Conservation (phyloP, 495 filamentous ascomycete species). For the Aspergillus nidulans region DNA sequence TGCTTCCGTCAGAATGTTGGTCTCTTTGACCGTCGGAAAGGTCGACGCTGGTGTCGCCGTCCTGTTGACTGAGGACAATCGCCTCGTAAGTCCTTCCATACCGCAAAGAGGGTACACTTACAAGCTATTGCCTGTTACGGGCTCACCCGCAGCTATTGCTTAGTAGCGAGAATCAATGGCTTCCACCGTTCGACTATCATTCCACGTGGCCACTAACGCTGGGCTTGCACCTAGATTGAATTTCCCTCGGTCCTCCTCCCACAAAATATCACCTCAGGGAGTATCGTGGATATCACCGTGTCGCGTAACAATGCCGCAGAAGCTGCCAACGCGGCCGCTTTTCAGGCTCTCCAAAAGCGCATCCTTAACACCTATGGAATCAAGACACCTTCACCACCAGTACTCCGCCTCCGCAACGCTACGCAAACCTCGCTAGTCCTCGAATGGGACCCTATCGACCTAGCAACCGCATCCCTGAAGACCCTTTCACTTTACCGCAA, state of each 20-base stretch:
- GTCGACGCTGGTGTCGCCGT: slow-evolving; percentile 98
- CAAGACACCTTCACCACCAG: slow-evolving; percentile 68
- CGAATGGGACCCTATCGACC: slow-evolving; percentile 93
- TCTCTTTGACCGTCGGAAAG: slow-evolving; percentile 98
- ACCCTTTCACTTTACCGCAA: slow-evolving; percentile 89
- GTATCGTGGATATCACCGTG: slow-evolving; percentile 97
- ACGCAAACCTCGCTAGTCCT: slow-evolving; percentile 96
- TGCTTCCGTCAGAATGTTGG: slow-evolving; percentile 60
- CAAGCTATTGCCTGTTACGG: not conserved
- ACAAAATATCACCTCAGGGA: slow-evolving; percentile 86
- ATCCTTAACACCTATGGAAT: slow-evolving; percentile 85
- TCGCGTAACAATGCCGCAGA: slow-evolving; percentile 81
- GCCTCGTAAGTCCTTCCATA: slow-evolving; percentile 61
- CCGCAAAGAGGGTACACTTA: slow-evolving; percentile 4
- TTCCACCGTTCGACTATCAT: not conserved
- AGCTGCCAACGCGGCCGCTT: slow-evolving; percentile 62
- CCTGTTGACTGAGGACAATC: slow-evolving; percentile 93
- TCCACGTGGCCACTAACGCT: slow-evolving; percentile 1
- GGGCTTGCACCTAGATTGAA: slow-evolving; percentile 66
- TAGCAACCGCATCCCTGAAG: slow-evolving; percentile 87
- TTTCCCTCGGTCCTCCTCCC: slow-evolving; percentile 97
- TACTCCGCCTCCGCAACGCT: slow-evolving; percentile 87
- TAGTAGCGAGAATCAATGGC: not conserved
- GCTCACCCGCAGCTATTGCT: not conserved
- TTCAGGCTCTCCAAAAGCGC: slow-evolving; percentile 77